Conservation (phyloP, 2,329 filamentous ascomycete species). For the Aspergillus cejpii region DNA sequence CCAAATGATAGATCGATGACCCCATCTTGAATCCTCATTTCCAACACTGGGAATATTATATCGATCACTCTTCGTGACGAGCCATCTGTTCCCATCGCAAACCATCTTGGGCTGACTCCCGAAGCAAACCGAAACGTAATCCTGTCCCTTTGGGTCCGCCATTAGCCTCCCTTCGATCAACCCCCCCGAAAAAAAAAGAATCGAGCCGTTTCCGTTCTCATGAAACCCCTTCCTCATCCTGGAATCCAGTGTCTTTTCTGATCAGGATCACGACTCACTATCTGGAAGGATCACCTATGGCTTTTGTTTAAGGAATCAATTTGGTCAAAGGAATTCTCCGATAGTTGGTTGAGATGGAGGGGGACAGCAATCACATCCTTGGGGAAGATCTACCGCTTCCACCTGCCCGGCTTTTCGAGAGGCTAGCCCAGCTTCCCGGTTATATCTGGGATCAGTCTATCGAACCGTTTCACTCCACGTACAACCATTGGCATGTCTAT, state of each 20-base stretch:
- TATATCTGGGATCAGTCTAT: slow-evolving; percentile 68
- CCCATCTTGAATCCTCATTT: not conserved
- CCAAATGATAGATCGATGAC: not conserved
- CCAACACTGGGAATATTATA: not conserved
- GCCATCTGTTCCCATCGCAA: not conserved
- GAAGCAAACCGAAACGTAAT: not conserved
- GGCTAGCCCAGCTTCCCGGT: slow-evolving; percentile 64
- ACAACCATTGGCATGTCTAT: slow-evolving; percentile 80
- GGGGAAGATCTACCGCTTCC: slow-evolving; percentile 48
- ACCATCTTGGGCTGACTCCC: not conserved
- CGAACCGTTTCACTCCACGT: slow-evolving; percentile 53
- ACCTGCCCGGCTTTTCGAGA: slow-evolving; percentile 63
- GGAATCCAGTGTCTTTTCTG: slow-evolving; percentile 7
- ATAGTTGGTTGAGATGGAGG: slow-evolving; percentile 29
- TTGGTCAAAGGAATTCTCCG: slow-evolving; percentile 9
- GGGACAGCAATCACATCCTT: slow-evolving; percentile 33
- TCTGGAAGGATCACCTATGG: slow-evolving; percentile 17
- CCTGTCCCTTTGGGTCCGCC: too few species aligned
- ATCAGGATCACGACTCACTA: not conserved
- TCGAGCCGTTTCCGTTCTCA: slow-evolving; percentile 21
- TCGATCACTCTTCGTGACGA: not conserved
- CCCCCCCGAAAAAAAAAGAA: slow-evolving; percentile 1
- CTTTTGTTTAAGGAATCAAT: slow-evolving; percentile 12
- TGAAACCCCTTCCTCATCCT: slow-evolving; percentile 15
- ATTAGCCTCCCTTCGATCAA: too few species aligned